Evolutionary conservation across 352 stramenopile genomes (phyloP).

Genomic region (Phytophthora fragariae): DNA sequence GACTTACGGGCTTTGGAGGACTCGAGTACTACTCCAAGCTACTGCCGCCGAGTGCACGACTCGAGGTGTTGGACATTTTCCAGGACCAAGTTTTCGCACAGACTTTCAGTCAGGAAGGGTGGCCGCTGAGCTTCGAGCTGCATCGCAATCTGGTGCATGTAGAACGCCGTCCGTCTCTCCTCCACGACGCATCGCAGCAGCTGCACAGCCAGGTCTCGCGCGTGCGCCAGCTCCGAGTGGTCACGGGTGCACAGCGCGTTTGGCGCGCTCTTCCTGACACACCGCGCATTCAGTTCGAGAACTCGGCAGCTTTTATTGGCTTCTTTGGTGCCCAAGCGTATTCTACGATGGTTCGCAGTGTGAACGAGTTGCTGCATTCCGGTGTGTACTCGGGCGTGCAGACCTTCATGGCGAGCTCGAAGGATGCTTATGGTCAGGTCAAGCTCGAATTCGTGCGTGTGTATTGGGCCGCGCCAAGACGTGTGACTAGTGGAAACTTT

Average conservation of each 20-base stretch:
- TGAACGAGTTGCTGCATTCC: conserved; percentile 44
- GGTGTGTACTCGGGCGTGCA: conserved; percentile 55
- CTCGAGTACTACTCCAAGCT: conserved; percentile 78
- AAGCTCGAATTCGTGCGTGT: conserved; percentile 65
- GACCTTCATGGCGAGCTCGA: conserved; percentile 46
- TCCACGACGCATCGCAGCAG: conserved; percentile 60
- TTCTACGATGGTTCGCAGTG: conserved; percentile 43
- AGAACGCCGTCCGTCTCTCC: conserved; percentile 63
- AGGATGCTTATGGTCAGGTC: conserved; percentile 52
- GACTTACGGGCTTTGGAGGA: conserved; percentile 66
- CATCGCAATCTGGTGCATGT: conserved; percentile 75
- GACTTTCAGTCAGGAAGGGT: conserved; percentile 67
- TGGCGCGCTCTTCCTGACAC: conserved; percentile 56
- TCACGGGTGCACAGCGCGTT: conserved; percentile 48
- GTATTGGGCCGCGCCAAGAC: conserved; percentile 46
- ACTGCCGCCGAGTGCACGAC: conserved; percentile 47
- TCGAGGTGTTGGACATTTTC: conserved; percentile 71
- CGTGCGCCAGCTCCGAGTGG: conserved; percentile 52
- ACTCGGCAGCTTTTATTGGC: conserved; percentile 52
- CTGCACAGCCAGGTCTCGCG: conserved; percentile 61
- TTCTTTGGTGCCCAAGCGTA: conserved; percentile 60
- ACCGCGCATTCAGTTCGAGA: conserved; percentile 50
- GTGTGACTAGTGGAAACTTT: conserved; percentile 17
- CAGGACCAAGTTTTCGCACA: conserved; percentile 72
- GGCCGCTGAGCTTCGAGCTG: conserved; percentile 67